Conservation (phyloP, 176 grass and related monocot genomes). For the Triticum dicoccoides region DNA sequence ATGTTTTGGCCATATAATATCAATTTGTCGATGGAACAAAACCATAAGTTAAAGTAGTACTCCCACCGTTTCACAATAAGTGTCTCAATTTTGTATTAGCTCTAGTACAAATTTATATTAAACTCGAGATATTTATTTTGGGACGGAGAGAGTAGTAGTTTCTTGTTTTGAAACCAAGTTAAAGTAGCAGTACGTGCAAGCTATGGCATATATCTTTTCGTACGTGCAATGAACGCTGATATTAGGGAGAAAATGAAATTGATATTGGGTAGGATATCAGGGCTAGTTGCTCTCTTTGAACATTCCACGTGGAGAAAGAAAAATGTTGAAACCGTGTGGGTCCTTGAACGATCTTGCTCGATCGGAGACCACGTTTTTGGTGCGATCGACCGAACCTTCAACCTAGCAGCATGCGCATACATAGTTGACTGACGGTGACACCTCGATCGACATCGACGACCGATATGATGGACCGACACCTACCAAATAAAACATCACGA, state of each 20-base stretch:
- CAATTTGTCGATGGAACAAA: neutral
- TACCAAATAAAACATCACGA: slow-evolving; percentile 3
- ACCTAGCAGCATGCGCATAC: neutral
- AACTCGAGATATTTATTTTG: no score
- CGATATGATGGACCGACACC: neutral
- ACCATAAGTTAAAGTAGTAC: neutral
- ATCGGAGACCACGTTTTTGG: slow-evolving; percentile 28
- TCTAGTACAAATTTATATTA: no score
- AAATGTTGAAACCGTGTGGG: neutral
- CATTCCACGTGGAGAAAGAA: neutral
- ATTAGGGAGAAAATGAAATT: no score
- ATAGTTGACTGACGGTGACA: neutral
- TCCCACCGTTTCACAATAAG: no score
- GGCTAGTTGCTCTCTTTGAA: neutral
- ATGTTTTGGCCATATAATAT: neutral
- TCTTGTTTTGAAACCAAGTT: no score
- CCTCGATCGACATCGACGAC: neutral
- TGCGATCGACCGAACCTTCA: neutral
- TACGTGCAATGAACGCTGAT: no score
- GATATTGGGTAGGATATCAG: no score
- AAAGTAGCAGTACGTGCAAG: no score
- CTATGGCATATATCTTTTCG: no score
- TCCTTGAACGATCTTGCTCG: neutral
- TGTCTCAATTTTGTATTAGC: no score
- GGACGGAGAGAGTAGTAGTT: neutral